A percentile compares a stretch with the other conserved stretches of the same genome.
Evolutionary conservation across 148 eudicot genomes (phyloP).

Genomic region (Chenopodium album): DNA sequence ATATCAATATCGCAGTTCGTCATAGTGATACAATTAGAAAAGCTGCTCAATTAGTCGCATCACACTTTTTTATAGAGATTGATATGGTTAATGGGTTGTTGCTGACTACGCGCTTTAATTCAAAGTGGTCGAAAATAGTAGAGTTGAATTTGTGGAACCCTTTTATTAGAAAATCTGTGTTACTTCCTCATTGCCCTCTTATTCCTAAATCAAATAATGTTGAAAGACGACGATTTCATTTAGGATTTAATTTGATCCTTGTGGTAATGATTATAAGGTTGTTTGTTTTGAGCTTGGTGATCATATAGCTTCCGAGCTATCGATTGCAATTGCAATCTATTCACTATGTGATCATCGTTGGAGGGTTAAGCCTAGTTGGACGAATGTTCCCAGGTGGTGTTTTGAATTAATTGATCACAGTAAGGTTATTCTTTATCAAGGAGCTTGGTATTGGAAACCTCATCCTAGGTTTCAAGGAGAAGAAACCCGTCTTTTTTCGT

Average conservation of each 20-base stretch:
- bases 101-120: too few species aligned
- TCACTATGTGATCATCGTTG: not conserved
- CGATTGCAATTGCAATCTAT: not conserved
- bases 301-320: too few species aligned
- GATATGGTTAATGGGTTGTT: too few species aligned
- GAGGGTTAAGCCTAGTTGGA: not conserved
- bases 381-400: not conserved
- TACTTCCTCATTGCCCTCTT: not conserved
- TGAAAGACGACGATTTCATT: too few species aligned
- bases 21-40: too few species aligned
- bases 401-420: not conserved
- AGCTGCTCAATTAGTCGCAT: too few species aligned
- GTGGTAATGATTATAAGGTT: not conserved
- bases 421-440: not conserved
- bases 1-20: too few species aligned
- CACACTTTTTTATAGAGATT: too few species aligned
- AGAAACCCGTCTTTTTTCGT: not conserved
- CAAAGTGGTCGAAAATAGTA: too few species aligned
- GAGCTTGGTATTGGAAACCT: not conserved
- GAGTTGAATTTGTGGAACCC: constrained; percentile 6
- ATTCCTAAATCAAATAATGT: too few species aligned
- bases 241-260: not conserved
- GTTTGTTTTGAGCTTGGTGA: not conserved
- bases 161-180: not conserved
- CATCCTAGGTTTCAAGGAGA: too few species aligned